Evolutionary conservation across 1,139 yeast genomes (phyloP).

Genomic region (Diutina sp.): DNA sequence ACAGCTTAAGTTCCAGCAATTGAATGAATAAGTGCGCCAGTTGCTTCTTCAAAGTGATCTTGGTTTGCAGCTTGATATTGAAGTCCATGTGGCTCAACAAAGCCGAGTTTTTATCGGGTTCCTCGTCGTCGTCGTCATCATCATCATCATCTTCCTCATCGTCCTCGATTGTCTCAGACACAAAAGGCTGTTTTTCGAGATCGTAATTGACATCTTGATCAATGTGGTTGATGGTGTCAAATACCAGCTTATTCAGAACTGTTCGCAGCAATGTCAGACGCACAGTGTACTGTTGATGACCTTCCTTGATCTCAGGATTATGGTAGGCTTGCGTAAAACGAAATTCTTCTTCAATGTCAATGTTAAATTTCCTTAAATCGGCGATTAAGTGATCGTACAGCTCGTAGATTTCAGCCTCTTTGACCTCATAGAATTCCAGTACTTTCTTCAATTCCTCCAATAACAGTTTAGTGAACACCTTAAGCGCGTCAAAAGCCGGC

Average conservation of each 20-base stretch:
- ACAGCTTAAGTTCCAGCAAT: conserved; percentile 75
- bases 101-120: conserved; percentile 17
- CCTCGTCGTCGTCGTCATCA: conserved; percentile 24
- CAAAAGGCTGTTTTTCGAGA: conserved; percentile 9
- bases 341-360: conserved; percentile 18
- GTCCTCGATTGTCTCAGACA: conserved; percentile 14
- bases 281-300: conserved; percentile 14
- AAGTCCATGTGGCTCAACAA: conserved; percentile 34
- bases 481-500: conserved; percentile 26
- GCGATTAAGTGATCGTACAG: conserved; percentile 33
- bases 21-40: conserved; percentile 56
- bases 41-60: conserved; percentile 58
- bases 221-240: conserved; percentile 15
- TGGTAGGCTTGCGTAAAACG: conserved; percentile 16
- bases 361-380: conserved; percentile 20
- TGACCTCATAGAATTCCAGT: conserved; percentile 36
- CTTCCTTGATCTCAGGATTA: conserved; percentile 6
- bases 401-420: conserved; percentile 33
- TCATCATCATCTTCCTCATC: conserved; percentile 30
- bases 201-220: conserved; percentile 8
- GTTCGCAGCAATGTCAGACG: conserved; percentile 17
- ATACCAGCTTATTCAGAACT: conserved; percentile 18
- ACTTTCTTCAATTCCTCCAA: conserved; percentile 45
- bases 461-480: conserved; percentile 36
- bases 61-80: conserved; percentile 36